phyloP scores from a whole-genome alignment of 1,284 basidiomycete species.

The Apiotrichum brassicae region DNA sequence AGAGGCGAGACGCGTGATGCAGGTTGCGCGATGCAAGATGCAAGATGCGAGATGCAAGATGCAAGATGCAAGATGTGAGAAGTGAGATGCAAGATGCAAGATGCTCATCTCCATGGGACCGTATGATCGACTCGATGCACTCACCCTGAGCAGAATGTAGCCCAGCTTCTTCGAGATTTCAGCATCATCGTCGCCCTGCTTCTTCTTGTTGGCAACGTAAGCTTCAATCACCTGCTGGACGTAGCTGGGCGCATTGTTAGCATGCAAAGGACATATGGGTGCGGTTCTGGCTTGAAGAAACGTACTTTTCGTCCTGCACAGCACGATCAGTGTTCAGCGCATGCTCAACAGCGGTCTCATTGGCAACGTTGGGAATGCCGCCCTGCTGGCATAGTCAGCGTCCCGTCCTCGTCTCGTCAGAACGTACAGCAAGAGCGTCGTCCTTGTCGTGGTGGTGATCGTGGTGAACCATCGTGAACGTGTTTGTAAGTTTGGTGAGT shows the following conservation, averaged over 20 bases:
- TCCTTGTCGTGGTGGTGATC: constrained; percentile 15
- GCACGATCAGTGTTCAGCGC: constrained; percentile 11
- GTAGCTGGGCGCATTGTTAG: constrained; percentile 6
- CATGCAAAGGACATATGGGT: neutral
- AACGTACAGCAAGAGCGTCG: neutral
- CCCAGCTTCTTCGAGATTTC: constrained; percentile 12
- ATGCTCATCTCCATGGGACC: neutral
- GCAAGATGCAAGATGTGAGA: no score
- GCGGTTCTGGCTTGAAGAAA: neutral
- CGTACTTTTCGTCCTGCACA: constrained; percentile 14
- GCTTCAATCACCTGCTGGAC: constrained; percentile 10
- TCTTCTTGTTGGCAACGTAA: constrained; percentile 16
- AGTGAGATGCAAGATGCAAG: no score
- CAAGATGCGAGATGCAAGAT: no score
- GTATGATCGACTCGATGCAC: neutral
- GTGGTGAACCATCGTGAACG: constrained; percentile 14
- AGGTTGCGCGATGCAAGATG: no score
- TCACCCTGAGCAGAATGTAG: constrained; percentile 4
- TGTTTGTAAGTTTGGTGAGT: no score
- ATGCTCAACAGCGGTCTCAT: constrained; percentile 14
- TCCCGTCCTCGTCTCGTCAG: no score
- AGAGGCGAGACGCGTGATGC: no score
- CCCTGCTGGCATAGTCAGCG: no score
- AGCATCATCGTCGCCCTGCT: constrained; percentile 11
- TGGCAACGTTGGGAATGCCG: constrained; percentile 8